Evolutionary conservation across 306 rosid species (phyloP), one percentile per base, ranked within the genome.

Genomic region (Rosa rugosa): DNA sequence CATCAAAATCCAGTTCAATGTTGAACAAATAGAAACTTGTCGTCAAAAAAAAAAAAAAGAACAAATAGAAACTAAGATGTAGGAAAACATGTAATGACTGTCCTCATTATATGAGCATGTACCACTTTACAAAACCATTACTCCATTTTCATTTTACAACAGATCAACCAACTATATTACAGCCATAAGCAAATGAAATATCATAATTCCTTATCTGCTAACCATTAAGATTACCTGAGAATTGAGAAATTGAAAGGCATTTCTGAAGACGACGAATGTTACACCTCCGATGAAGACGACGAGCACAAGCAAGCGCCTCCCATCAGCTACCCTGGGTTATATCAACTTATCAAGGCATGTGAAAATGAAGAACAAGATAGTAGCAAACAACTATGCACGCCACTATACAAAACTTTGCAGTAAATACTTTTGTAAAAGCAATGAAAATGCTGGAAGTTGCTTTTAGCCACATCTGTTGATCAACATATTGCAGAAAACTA

Each of bases 281-380:
- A 93, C 88, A 18, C 99, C 98, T 83, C 99, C 99, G 56, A 95
- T 49, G 77, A 95, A 95, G 81, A 95, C 97, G 34, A 95, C 89
- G 27, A 93, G 94, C 79, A 93, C 98, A 62, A 95, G 78, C 79
- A 96, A 85, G 77, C 98, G 98, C 84, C 98, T 90, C 84, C 99
- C 99, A 91, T 91, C 94, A 53, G 92, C 78, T 69, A 89, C 86
- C 83, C 98, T 95, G 88, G 68, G 81, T 86, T 40, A 84, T n/a
- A n/a, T n/a, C n/a, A n/a, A n/a, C n/a, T 82, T 40, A 76, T 72
- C 7, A 14, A 76, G 73, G 72, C 20, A 31, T 8, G 78, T 66
- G 80, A 72, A 13, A 57, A 56, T 75, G 50, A 42, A 75, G 63
- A 65, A 69, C 23, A 46, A 36, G 72, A 72, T 31, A 57, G 27